phyloP scores from a whole-genome alignment of 768 basidiomycete genomes.

The Hygrocybe coccinea region DNA sequence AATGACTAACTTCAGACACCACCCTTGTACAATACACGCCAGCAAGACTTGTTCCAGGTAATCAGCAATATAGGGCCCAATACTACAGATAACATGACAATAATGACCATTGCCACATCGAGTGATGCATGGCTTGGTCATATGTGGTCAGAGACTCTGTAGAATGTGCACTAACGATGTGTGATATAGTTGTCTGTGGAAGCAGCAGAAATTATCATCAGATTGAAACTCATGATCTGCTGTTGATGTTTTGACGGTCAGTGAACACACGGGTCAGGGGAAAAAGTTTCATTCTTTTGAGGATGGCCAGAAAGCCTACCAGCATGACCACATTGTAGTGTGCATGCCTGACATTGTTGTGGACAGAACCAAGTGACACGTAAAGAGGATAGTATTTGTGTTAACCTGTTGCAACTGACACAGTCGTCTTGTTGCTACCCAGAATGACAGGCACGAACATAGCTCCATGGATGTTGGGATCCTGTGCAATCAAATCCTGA shows the following conservation, averaged over 20 bases:
- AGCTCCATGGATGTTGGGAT: constrained; percentile 24
- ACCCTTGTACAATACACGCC: constrained; percentile 19
- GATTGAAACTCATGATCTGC: constrained; percentile 14
- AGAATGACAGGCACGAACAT: constrained; percentile 29
- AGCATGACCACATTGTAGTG: constrained; percentile 30
- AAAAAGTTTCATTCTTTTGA: constrained; percentile 26
- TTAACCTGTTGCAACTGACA: constrained; percentile 38
- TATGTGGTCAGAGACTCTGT: constrained; percentile 17
- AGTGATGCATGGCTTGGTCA: constrained; percentile 23
- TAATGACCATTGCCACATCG: constrained; percentile 26
- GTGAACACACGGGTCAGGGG: neutral
- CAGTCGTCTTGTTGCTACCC: constrained; percentile 41
- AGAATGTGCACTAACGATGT: constrained; percentile 15
- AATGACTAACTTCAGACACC: constrained; percentile 25
- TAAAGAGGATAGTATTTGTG: constrained; percentile 37
- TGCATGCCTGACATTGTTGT: constrained; percentile 24
- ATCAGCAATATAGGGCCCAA: constrained; percentile 25
- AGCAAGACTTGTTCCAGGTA: constrained; percentile 22
- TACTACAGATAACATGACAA: constrained; percentile 17
- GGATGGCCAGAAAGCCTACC: constrained; percentile 32
- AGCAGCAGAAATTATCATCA: constrained; percentile 14
- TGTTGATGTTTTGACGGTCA: neutral
- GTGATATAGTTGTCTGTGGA: constrained; percentile 25
- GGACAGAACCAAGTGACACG: constrained; percentile 24
- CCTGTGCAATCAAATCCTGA: constrained; percentile 26